Evolutionary conservation across 2,329 filamentous ascomycete species (phyloP).

Genomic region (Botrytis tulipae): DNA sequence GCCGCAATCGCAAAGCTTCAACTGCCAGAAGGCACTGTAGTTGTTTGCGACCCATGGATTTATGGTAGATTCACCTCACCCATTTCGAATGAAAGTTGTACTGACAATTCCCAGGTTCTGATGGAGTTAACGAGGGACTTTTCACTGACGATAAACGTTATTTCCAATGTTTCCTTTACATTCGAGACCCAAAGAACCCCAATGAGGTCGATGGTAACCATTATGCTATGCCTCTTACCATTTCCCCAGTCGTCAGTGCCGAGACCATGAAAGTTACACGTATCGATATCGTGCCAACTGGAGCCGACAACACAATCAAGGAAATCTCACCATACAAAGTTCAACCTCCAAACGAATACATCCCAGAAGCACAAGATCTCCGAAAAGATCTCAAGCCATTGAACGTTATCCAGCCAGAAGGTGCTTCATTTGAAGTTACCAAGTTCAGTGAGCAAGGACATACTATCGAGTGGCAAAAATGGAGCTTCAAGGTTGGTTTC

Average conservation of each 20-base stretch:
- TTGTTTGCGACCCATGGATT: constrained; percentile 64
- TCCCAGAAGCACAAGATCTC: constrained; percentile 59
- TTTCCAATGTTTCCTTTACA: constrained; percentile 66
- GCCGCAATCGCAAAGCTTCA: constrained; percentile 61
- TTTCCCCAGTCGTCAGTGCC: constrained; percentile 63
- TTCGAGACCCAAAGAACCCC: constrained; percentile 59
- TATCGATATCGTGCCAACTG: constrained; percentile 68
- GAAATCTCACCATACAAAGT: constrained; percentile 57
- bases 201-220: constrained; percentile 64
- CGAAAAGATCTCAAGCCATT: constrained; percentile 62
- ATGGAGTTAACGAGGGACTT: constrained; percentile 49
- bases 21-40: constrained; percentile 56
- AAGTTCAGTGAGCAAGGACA: constrained; percentile 52
- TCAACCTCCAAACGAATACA: constrained; percentile 59
- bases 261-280: constrained; percentile 63
- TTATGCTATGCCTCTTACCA: constrained; percentile 65
- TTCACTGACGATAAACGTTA: constrained; percentile 47
- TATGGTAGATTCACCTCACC: constrained; percentile 46
- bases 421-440: constrained; percentile 57
- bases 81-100: neutral
- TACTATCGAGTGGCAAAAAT: constrained; percentile 64
- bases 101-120: constrained; percentile 44
- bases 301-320: constrained; percentile 57
- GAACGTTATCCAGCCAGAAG: constrained; percentile 63
- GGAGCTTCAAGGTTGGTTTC: constrained; percentile 60